Evolutionary conservation across 805 yeast species (phyloP).

Genomic region (Clavispora carvajalis): DNA sequence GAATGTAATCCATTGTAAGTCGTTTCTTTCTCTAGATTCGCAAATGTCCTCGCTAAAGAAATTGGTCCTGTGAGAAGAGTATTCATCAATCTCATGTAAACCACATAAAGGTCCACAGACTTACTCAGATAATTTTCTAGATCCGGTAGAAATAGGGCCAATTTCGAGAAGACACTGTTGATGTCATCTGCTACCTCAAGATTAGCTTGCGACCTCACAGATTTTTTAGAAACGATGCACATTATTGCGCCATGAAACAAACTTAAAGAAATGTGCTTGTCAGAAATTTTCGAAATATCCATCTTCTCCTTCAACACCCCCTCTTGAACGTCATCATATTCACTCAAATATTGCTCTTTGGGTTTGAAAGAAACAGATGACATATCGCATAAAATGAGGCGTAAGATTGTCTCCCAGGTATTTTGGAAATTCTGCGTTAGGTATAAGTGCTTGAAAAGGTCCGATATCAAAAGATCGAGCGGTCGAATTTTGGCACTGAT

Average conservation of each 20-base stretch:
- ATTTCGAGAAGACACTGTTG: slow-evolving; percentile 14
- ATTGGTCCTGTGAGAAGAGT: slow-evolving; percentile 16
- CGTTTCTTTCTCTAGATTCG: slow-evolving; percentile 10
- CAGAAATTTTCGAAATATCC: slow-evolving; percentile 19
- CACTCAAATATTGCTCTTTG: slow-evolving; percentile 8
- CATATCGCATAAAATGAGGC: slow-evolving; percentile 41
- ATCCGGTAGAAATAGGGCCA: slow-evolving; percentile 20
- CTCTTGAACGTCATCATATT: slow-evolving; percentile 16
- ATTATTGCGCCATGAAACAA: slow-evolving; percentile 38
- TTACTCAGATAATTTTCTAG: slow-evolving; percentile 21
- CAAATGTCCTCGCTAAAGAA: not conserved
- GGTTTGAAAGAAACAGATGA: slow-evolving; percentile 26
- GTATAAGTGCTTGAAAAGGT: slow-evolving; percentile 29
- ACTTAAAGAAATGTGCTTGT: slow-evolving; percentile 24
- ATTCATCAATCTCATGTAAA: slow-evolving; percentile 25
- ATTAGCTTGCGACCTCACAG: slow-evolving; percentile 12
- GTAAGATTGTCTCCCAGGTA: slow-evolving; percentile 35
- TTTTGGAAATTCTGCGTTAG: slow-evolving; percentile 26
- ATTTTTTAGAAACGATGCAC: slow-evolving; percentile 22
- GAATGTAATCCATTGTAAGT: slow-evolving; percentile 24
- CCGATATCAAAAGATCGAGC: slow-evolving; percentile 7
- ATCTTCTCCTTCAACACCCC: slow-evolving; percentile 26
- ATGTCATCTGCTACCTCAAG: slow-evolving; percentile 12
- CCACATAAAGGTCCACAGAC: slow-evolving; percentile 12
- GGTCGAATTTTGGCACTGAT: not conserved